Evolutionary conservation across 495 filamentous ascomycete genomes (phyloP).

Genomic region (Trichoderma reesei): DNA sequence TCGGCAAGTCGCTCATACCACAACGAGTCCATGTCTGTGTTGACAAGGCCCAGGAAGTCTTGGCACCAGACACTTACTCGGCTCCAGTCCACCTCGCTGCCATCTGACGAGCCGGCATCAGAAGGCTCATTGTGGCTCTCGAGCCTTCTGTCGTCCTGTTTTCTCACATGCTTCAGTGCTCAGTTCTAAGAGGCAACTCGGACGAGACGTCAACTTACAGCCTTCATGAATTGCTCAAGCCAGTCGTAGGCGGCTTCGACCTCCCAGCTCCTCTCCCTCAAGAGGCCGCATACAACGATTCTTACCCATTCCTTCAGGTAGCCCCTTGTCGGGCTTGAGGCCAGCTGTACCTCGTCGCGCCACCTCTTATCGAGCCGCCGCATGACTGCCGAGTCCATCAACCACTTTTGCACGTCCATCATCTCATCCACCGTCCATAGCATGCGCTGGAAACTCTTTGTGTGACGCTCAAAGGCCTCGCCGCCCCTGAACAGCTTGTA

Average conservation of each 20-base stretch:
- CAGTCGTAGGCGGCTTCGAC: neutral
- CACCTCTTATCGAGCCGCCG: conserved; percentile 11
- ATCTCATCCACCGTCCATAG: conserved; percentile 6
- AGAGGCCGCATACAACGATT: neutral
- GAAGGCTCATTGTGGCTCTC: neutral
- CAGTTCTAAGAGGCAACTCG: neutral
- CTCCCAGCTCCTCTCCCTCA: neutral
- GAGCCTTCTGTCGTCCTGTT: neutral
- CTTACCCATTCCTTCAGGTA: conserved; percentile 3
- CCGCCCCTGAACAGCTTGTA: conserved; percentile 7
- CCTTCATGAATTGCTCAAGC: neutral
- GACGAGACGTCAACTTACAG: neutral
- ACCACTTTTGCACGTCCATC: conserved; percentile 9
- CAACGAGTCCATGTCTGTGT: conserved; percentile 5
- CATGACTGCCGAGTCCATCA: conserved; percentile 8
- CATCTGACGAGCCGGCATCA: neutral
- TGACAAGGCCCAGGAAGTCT: neutral
- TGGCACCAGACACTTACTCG: conserved; percentile 9
- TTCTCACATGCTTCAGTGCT: neutral
- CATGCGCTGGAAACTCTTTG: neutral
- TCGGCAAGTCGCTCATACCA: neutral
- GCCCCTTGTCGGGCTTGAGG: neutral
- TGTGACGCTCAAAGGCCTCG: neutral
- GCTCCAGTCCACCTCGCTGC: neutral
- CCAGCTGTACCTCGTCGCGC: conserved; percentile 3